phyloP scores from a whole-genome alignment of 768 basidiomycete species.

The Mrakia blollopis region DNA sequence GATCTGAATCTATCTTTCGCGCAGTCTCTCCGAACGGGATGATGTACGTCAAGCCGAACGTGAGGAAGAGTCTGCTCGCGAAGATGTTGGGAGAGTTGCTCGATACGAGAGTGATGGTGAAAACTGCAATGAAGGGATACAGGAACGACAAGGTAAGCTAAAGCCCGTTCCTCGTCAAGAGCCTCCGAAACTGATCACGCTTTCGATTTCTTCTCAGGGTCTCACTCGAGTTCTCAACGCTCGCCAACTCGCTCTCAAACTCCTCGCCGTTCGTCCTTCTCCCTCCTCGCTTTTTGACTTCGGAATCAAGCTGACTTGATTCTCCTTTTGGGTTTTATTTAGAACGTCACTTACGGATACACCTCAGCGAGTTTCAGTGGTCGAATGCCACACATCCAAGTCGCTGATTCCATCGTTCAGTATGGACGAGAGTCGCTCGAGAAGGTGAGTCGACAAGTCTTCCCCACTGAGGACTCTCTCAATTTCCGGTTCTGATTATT shows the following conservation, averaged over 20 bases:
- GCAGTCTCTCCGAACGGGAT: slow-evolving; percentile 93
- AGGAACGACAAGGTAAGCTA: slow-evolving; percentile 64
- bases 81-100: slow-evolving; percentile 90
- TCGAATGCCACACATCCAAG: slow-evolving; percentile 96
- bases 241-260: slow-evolving; percentile 87
- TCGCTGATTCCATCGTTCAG: slow-evolving; percentile 96
- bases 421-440: slow-evolving; percentile 92
- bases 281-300: no score
- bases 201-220: slow-evolving; percentile 50
- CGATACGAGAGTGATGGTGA: slow-evolving; percentile 96
- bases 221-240: slow-evolving; percentile 75
- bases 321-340: not conserved
- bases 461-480: not conserved
- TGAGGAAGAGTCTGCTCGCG: slow-evolving; percentile 76
- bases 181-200: not conserved
- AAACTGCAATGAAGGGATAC: slow-evolving; percentile 84
- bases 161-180: not conserved
- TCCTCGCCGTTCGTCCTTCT: slow-evolving; percentile 61
- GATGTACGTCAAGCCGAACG: slow-evolving; percentile 78
- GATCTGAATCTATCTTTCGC: no score
- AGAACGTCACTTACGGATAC: slow-evolving; percentile 77
- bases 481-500: not conserved
- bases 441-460: slow-evolving; percentile 55
- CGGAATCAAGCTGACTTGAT: not conserved
- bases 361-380: slow-evolving; percentile 92